A percentile compares a stretch with the other conserved stretches of the same genome.
Evolutionary conservation across 768 basidiomycete species (phyloP).

Genomic region (Phylloporus sp.): DNA sequence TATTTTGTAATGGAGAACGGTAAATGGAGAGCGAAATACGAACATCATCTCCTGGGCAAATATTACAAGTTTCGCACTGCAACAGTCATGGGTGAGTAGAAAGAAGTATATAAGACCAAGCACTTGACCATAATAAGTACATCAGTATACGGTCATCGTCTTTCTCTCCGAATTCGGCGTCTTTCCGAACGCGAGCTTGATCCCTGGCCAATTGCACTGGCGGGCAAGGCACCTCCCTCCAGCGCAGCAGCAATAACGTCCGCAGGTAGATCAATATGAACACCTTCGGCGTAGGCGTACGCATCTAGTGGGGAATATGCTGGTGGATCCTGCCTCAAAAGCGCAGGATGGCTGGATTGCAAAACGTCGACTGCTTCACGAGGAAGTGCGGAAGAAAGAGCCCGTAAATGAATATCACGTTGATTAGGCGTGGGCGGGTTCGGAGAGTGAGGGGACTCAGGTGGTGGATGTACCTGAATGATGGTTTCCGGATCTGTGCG

Average conservation of each 20-base stretch:
- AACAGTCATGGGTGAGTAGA: slow-evolving; percentile 3
- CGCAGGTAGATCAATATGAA: slow-evolving; percentile 90
- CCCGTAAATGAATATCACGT: slow-evolving; percentile 78
- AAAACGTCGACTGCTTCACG: slow-evolving; percentile 22
- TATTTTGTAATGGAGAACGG: slow-evolving; percentile 13
- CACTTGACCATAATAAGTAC: slow-evolving; percentile 11
- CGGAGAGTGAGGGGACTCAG: slow-evolving; percentile 74
- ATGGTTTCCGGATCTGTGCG: slow-evolving; percentile 63
- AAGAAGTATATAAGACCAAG: neutral
- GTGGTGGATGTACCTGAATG: slow-evolving; percentile 71
- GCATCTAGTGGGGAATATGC: slow-evolving; percentile 88
- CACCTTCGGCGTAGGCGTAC: slow-evolving; percentile 79
- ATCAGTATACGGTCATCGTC: slow-evolving; percentile 23
- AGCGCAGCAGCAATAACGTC: slow-evolving; percentile 89
- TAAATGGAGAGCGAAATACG: slow-evolving; percentile 25
- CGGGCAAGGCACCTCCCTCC: slow-evolving; percentile 67
- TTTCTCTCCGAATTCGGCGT: slow-evolving; percentile 54
- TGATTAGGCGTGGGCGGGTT: slow-evolving; percentile 85
- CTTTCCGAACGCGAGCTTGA: slow-evolving; percentile 48
- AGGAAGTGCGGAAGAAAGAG: slow-evolving; percentile 32
- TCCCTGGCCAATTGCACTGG: slow-evolving; percentile 51
- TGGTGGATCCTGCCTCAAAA: slow-evolving; percentile 67
- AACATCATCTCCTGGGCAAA: slow-evolving; percentile 13
- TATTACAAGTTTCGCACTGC: slow-evolving; percentile 23
- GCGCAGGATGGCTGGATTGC: slow-evolving; percentile 27